Base-by-base conservation (phyloP, 1,284 basidiomycete genomes). In the Irpex sp. region DNA sequence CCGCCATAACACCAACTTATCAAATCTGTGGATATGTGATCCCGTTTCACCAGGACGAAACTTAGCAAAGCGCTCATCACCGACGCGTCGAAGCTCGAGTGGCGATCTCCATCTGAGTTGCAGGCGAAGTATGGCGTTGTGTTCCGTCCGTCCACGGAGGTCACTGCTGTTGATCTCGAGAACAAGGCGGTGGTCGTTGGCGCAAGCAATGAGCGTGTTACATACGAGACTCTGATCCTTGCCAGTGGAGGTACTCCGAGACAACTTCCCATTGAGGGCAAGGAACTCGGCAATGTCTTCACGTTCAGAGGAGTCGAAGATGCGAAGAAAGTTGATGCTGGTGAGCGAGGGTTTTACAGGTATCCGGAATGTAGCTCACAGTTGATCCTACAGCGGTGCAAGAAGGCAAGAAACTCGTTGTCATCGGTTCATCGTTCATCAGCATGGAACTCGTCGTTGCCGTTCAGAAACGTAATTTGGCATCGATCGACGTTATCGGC, bases 391-490 rank as follows among this genome's bases (percentile, higher is more conserved):
- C 38, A 72, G 74, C 69, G 6, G 69, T 64, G 13, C 77, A 86
- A 72, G 86, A 90, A 71, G 91, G 91, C 34, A 91, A 93, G 71
- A 84, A 87, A 61, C 76, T 93, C 57, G 93, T 96, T 38, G 85
- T 97, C 38, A 91, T 97, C 66, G 96, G 96, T 1, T 92, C 89
- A 38, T 93, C 91, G 17, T 98, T 97, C 78, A 98, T 98, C 71
- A 90, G 92, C 60, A 94, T 98, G 91, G 96, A 98, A 75, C 81
- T 94, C 8, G 93, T 94, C 4, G 84, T 82, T 13, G 92, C 93
- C 0, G 78, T 94, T 0, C 74, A 86, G 4, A 90, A 89, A 72
- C 88, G 89, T 62, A 91, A 89, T 76, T 85, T 92, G 15, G 87
- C 86, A 38, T 87, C 87, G 34, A 87, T 93, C 61, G 85, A 93